Base-by-base conservation (phyloP, 345 rosid genomes). In the Eucalyptus paniculata region DNA sequence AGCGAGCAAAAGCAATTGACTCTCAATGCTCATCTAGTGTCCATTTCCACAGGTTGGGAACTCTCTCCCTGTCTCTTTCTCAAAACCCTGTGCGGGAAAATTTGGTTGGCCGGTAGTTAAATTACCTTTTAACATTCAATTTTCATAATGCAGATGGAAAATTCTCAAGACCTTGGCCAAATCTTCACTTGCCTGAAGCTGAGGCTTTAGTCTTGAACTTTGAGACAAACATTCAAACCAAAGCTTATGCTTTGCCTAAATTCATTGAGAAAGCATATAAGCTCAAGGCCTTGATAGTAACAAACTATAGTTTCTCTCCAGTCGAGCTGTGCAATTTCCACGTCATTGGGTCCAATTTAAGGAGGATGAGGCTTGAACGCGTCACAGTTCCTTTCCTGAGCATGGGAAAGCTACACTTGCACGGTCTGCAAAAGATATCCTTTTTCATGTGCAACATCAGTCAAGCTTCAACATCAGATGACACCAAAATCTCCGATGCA, bases 341-440 rank as follows among this genome's bases (percentile, higher is more conserved):
- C 7, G 80, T 92, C 80, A 86, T 96, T 7, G 86, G 85, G 42
- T 89, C 95, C 88, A 91, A 89, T 89, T 91, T 97, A 65, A 95
- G 90, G 90, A 94, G 98, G 88, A 93, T 96, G 40, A 94, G 97
- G 91, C 10, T 96, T 50, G 97, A 95, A 58, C 91, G 92, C 15
- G 60, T 90, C 42, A 90, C 87, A 3, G 13, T 95, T 37, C 91
- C 95, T 30, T 45, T 86, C 53, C 34, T 91, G 3, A 65, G 60
- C 56, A 28, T 87, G 88, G 62, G 60, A 60, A 37, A 6, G 10
- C 88, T 67, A 60, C 26, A 42, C 89, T 11, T 94, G 37, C 67
- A 13, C 40, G 91, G 87, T 88, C 92, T 97, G 12, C 88, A 81
- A 40, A 96, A 92, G 89, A 17, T 95, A 58, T 92, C 95, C 19